Evolutionary conservation across 768 basidiomycete species (phyloP), one percentile per base, ranked within the genome.

Genomic region (Tricholoma hemisulphureum): DNA sequence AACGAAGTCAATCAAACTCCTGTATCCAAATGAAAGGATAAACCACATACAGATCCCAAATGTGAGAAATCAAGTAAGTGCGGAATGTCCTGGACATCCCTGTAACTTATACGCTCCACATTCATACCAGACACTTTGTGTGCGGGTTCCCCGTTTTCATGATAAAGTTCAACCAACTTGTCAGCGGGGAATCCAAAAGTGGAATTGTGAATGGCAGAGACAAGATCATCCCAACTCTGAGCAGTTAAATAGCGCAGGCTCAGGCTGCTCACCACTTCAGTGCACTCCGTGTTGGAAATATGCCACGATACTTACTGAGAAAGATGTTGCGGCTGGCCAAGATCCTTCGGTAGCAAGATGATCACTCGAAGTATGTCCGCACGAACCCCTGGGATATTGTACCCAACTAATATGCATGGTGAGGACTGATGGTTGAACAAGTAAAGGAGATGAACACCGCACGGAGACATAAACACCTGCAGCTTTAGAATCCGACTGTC

Each of bases 391-490:
- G 41, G 21, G 2, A 43, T n/a, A 21, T 43, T 43, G 13, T 43
- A 43, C 16, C 41, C 41, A 5, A 43, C 41, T 43, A 23, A 21
- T 23, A 7, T 13, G 5, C 4, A 6, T 43, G 6, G 11, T 43
- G 8, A 11, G 41, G 4, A 43, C 20, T 11, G 13, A 23, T 9
- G 13, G 8, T 21, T 43, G 10, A 43, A 39, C n/a, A 20, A 5
- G 21, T 3, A 45, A 45, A 13, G 10, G 23, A 23, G 28, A 3
- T 8, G 8, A 20, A 51, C 48, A 55, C 28, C 57, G 26, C 65
- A 84, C 85, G 60, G 26, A 85, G 63, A 53, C 77, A 80, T 6
- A 84, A 61, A 8, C 74, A 71, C 58, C 75, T 71, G 61, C 80
- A 83, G 16, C 83, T 84, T 34, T 21, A n/a, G 31, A 18, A 26